Evolutionary conservation across 2,329 filamentous ascomycete genomes (phyloP), one percentile per base, ranked within the genome.

Genomic region (Dothiorella sarmentorum): DNA sequence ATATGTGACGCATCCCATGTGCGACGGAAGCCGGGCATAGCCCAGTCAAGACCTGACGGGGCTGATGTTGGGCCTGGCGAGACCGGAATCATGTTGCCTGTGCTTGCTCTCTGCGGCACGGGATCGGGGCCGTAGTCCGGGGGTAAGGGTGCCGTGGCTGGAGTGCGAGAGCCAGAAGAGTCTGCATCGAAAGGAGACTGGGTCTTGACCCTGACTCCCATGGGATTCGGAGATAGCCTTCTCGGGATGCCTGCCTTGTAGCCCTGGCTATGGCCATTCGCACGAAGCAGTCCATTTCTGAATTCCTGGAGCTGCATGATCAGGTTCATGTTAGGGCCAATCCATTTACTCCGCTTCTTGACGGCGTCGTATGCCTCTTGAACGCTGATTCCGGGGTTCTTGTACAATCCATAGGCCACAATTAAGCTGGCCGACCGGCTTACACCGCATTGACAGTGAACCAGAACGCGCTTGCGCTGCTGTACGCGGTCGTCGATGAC

Each of bases 281-380:
- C 64, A 56, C 69, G 68, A n/a, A 73, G 59, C 42, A 71, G 79
- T 75, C 67, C 81, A 69, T 64, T 82, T 73, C 62, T 81, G 69
- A 92, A 93, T 67, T 93, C 89, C 70, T 92, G 89, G 47, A 95
- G 77, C 64, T 90, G 91, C 79, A 94, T 94, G 81, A 95, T 91
- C 64, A 95, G 79, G 64, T 90, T 90, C 90, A 95, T 95, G 72
- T 95, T 95, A 0, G 90, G 90, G 60, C 90, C 91, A 65, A 95
- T 93, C 90, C 90, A 95, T 68, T 82, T 85, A 72, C 90, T 94
- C 74, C 88, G 88, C 56, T 84, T 81, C 73, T 95, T 91, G 2
- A 90, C 89, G 2, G 86, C 82, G 69, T 91, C 85, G 69, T 94
- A 94, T 2, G 90, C 89, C 69, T 93, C 89, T 67, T 93, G 91